phyloP scores from a whole-genome alignment of 2,329 filamentous ascomycete genomes.

The Aspergillus carbonarius region DNA sequence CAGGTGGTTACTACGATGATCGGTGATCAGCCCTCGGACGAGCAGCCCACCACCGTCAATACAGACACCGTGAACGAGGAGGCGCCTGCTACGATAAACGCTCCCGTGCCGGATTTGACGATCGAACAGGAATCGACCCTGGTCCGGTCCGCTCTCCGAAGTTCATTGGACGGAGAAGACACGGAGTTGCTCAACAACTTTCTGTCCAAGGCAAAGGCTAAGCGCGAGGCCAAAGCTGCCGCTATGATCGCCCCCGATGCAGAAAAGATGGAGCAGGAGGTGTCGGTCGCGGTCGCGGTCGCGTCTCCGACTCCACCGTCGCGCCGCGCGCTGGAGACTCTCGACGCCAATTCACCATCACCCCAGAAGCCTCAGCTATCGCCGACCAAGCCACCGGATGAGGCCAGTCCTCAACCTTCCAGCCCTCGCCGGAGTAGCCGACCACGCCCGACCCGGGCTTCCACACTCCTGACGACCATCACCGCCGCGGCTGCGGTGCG shows the following conservation, averaged over 20 bases:
- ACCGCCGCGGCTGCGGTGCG: conserved; percentile 28
- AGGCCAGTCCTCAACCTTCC: conserved; percentile 18
- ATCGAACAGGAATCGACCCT: conserved; percentile 33
- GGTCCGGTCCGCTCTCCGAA: conserved; percentile 38
- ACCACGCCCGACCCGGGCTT: conserved; percentile 16
- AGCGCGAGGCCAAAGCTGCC: conserved; percentile 38
- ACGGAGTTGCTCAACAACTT: conserved; percentile 42
- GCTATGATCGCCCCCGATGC: conserved; percentile 13
- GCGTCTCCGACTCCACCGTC: conserved; percentile 31
- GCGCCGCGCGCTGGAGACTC: conserved; percentile 36
- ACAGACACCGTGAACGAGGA: neutral
- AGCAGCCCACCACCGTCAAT: neutral
- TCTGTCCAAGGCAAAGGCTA: conserved; percentile 42
- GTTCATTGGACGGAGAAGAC: conserved; percentile 41
- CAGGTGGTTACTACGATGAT: conserved; percentile 13
- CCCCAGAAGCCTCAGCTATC: conserved; percentile 32
- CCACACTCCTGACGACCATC: conserved; percentile 18
- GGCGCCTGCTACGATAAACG: conserved; percentile 1
- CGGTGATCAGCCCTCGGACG: conserved; percentile 9
- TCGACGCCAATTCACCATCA: conserved; percentile 42
- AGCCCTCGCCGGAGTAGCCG: conserved; percentile 42
- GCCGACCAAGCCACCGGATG: conserved; percentile 27
- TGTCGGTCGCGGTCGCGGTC: conserved; percentile 2
- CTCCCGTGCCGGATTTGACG: conserved; percentile 26
- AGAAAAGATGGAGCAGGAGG: conserved; percentile 16